Evolutionary conservation across 2,329 filamentous ascomycete genomes (phyloP).

Genomic region (Thelonectria discophora): DNA sequence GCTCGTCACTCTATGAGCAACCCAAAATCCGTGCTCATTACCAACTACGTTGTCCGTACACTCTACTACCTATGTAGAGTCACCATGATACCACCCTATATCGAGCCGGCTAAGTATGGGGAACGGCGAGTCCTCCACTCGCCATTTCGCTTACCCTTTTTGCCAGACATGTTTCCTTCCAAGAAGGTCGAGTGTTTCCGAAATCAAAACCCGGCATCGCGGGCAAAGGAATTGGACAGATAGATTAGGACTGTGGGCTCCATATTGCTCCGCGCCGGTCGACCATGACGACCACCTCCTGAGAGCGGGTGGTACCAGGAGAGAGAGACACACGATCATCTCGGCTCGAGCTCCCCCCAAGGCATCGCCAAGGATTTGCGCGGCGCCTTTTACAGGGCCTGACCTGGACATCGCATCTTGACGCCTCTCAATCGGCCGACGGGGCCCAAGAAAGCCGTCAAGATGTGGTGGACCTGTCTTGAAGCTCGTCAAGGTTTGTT

Average conservation of each 20-base stretch:
- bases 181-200: conserved; percentile 15
- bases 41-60: no score
- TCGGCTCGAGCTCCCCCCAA: not conserved
- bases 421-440: conserved; percentile 3
- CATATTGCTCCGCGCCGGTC: not conserved
- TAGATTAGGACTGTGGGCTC: not conserved
- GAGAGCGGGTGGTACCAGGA: not conserved
- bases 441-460: conserved; percentile 10
- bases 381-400: not conserved
- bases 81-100: conserved; percentile 10
- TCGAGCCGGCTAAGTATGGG: not conserved
- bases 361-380: conserved; percentile 7
- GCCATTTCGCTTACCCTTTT: conserved; percentile 15
- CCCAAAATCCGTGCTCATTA: no score
- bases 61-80: no score
- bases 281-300: not conserved
- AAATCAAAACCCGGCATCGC: conserved; percentile 7
- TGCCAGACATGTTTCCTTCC: conserved; percentile 6
- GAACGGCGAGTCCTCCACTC: not conserved
- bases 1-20: not conserved
- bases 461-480: conserved; percentile 7
- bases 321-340: not conserved
- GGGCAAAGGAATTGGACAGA: conserved; percentile 15
- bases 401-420: not conserved
- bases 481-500: conserved; percentile 11